Evolutionary conservation across 2,329 filamentous ascomycete species (phyloP).

Genomic region (Diaporthe vexans): DNA sequence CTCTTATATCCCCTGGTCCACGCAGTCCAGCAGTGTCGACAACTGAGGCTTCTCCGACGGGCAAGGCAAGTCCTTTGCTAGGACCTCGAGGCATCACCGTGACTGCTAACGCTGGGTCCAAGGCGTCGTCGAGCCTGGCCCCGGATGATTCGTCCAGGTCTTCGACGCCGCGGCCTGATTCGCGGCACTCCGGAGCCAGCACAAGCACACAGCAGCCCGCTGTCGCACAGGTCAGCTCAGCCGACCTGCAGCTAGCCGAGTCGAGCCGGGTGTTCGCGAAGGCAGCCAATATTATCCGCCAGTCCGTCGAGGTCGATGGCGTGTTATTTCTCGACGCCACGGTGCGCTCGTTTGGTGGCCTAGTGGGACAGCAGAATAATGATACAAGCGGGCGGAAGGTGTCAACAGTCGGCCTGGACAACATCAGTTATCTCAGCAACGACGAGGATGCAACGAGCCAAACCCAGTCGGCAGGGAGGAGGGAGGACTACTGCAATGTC

Average conservation of each 20-base stretch:
- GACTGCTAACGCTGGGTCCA: background rate
- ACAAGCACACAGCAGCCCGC: slow-evolving; percentile 31
- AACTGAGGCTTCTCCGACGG: slow-evolving; percentile 11
- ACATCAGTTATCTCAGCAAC: slow-evolving; percentile 39
- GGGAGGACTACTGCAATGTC: slow-evolving; percentile 48
- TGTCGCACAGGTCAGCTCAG: slow-evolving; percentile 40
- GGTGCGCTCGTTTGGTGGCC: slow-evolving; percentile 48
- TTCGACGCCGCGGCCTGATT: slow-evolving; percentile 37
- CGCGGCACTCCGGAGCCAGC: slow-evolving; percentile 34
- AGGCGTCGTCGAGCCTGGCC: background rate
- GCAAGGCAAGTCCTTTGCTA: background rate
- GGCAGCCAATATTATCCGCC: slow-evolving; percentile 59
- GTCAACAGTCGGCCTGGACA: slow-evolving; percentile 33
- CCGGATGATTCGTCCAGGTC: slow-evolving; percentile 38
- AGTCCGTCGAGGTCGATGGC: slow-evolving; percentile 59
- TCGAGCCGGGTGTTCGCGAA: slow-evolving; percentile 39
- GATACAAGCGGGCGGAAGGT: slow-evolving; percentile 25
- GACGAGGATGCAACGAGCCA: slow-evolving; percentile 36
- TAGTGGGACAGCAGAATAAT: slow-evolving; percentile 44
- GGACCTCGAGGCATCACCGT: background rate
- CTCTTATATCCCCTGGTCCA: background rate
- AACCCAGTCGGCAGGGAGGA: slow-evolving; percentile 31
- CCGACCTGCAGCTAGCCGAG: slow-evolving; percentile 39
- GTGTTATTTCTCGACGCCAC: slow-evolving; percentile 53
- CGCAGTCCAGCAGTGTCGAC: background rate